Conservation (phyloP, 2,329 filamentous ascomycete species). For the Xylaria sp. region DNA sequence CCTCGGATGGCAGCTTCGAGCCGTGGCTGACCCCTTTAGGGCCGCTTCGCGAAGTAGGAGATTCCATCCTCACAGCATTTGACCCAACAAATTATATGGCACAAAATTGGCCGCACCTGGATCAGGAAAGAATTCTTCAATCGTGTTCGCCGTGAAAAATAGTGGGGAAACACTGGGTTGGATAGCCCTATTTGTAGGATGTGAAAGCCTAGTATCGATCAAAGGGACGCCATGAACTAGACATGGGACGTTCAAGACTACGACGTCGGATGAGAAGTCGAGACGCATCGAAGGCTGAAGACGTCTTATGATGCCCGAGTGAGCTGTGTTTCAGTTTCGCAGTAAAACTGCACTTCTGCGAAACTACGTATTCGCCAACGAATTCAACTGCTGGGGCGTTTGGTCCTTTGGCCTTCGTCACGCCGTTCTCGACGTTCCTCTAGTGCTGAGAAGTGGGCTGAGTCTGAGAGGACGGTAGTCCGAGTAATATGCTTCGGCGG, state of each 20-base stretch:
- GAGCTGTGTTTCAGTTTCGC: constrained; percentile 38
- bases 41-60: constrained; percentile 7
- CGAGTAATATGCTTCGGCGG: constrained; percentile 34
- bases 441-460: constrained; percentile 33
- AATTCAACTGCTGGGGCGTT: constrained; percentile 28
- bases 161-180: constrained; percentile 8
- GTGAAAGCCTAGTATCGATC: constrained; percentile 30
- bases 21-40: neutral
- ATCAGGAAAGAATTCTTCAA: constrained; percentile 12
- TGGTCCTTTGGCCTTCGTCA: constrained; percentile 20
- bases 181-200: constrained; percentile 8
- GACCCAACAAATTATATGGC: constrained; percentile 14
- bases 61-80: constrained; percentile 22
- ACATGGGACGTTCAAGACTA: constrained; percentile 34
- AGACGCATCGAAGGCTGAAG: constrained; percentile 36
- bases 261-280: constrained; percentile 21
- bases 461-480: constrained; percentile 30
- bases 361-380: constrained; percentile 33
- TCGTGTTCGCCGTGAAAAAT: neutral
- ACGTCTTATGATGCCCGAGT: constrained; percentile 36
- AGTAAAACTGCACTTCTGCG: constrained; percentile 29
- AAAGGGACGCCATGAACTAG: constrained; percentile 38
- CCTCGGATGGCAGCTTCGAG: constrained; percentile 1
- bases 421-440: constrained; percentile 33
- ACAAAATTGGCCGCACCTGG: neutral